These are phyloP conservation scores for Sporisorium iseilematis-ciliati DNA, from an alignment of 1,284 basidiomycete species.

Conservation along the genomic window DNA sequence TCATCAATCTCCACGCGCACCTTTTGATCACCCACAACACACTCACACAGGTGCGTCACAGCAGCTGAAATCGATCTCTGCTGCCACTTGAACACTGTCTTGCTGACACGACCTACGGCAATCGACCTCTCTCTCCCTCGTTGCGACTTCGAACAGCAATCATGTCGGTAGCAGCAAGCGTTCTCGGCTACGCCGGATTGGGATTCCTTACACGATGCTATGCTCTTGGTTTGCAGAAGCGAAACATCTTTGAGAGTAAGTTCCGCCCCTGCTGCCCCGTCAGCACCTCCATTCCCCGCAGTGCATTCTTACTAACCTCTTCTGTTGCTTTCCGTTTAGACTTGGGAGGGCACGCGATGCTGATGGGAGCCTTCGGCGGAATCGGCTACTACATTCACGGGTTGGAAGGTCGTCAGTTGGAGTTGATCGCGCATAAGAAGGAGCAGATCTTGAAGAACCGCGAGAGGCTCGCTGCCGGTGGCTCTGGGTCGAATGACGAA, in stretches of 20 bases:
- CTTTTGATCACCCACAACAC: conserved; percentile 6
- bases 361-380: conserved; percentile 62
- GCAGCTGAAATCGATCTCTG: not conserved
- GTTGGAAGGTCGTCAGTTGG: conserved; percentile 58
- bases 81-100: not conserved
- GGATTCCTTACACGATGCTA: conserved; percentile 68
- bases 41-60: conserved; percentile 17
- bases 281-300: too few species aligned
- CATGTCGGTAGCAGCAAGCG: conserved; percentile 59
- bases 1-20: conserved; percentile 7
- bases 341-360: conserved; percentile 63
- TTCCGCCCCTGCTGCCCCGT: not conserved
- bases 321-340: conserved; percentile 35
- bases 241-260: conserved; percentile 69
- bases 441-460: conserved; percentile 64
- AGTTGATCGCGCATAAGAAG: conserved; percentile 62
- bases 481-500: conserved; percentile 17
- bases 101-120: not conserved
- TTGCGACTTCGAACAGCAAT: conserved; percentile 4
- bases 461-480: conserved; percentile 24
- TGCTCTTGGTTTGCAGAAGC: conserved; percentile 67
- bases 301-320: not conserved
- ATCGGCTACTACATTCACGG: conserved; percentile 68
- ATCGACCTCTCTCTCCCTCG: not conserved
- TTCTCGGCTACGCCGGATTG: conserved; percentile 66